A percentile compares a stretch with the other conserved stretches of the same genome.
Conservation (phyloP, 2,329 filamentous ascomycete genomes). For the Ceratocystis destructans region DNA sequence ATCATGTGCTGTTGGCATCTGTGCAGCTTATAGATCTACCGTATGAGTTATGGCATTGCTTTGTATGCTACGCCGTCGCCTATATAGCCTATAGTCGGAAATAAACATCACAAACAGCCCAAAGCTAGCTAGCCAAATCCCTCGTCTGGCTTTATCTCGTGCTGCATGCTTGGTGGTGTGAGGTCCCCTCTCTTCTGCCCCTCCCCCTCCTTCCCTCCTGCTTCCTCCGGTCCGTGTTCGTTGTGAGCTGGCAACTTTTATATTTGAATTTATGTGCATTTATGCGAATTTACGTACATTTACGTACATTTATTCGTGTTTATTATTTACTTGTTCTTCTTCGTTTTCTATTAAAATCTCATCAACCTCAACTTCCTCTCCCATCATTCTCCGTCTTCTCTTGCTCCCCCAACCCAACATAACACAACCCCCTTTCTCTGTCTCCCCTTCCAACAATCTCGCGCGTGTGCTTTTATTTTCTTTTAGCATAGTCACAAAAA, state of each 20-base stretch:
- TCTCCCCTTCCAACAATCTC: not conserved
- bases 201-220: not conserved
- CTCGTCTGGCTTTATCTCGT: not conserved
- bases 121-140: not conserved
- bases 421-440: not conserved
- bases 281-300: not conserved
- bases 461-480: not conserved
- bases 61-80: no score
- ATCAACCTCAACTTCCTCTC: not conserved
- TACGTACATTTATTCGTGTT: not conserved
- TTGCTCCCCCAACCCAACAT: not conserved
- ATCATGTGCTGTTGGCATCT: not conserved
- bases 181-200: not conserved
- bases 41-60: no score
- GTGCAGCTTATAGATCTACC: no score
- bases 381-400: not conserved
- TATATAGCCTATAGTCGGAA: no score
- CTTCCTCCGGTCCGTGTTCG: not conserved
- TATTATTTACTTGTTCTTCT: not conserved
- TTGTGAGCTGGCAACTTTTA: conserved; percentile 1
- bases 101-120: not conserved
- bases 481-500: conserved; percentile 6
- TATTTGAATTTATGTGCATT: not conserved
- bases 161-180: not conserved
- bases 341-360: not conserved